Evolutionary conservation across 148 eudicot genomes (phyloP).

Genomic region (Tetragonia tetragonoides): DNA sequence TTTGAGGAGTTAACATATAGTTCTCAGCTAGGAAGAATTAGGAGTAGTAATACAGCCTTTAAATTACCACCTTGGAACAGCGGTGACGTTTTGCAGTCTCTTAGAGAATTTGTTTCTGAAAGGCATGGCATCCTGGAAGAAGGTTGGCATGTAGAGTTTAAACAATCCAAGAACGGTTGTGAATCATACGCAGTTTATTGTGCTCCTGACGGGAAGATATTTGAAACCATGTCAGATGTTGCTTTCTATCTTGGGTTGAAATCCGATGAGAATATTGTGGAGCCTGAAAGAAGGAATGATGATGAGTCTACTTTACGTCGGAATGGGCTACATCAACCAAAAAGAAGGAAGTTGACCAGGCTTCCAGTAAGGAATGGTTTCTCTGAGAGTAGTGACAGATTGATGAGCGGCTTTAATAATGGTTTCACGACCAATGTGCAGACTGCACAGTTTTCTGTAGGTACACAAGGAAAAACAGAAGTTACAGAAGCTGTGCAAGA

Average conservation of each 20-base stretch:
- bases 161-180: slow-evolving; percentile 31
- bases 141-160: slow-evolving; percentile 53
- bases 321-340: slow-evolving; percentile 32
- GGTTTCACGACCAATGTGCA: slow-evolving; percentile 19
- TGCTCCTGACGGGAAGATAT: slow-evolving; percentile 49
- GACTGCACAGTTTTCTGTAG: slow-evolving; percentile 14
- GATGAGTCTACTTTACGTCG: slow-evolving; percentile 31
- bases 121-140: slow-evolving; percentile 45
- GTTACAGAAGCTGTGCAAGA: slow-evolving; percentile 25
- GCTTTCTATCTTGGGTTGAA: slow-evolving; percentile 44
- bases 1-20: slow-evolving; percentile 34
- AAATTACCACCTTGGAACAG: slow-evolving; percentile 31
- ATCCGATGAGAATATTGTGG: slow-evolving; percentile 28
- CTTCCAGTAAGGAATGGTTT: slow-evolving; percentile 27
- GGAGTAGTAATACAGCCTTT: slow-evolving; percentile 37
- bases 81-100: slow-evolving; percentile 45
- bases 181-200: slow-evolving; percentile 45
- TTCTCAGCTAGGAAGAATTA: slow-evolving; percentile 36
- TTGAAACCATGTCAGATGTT: slow-evolving; percentile 50
- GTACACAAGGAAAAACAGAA: slow-evolving; percentile 24
- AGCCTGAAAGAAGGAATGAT: slow-evolving; percentile 32
- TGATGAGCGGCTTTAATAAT: slow-evolving; percentile 19
- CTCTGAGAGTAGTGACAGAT: slow-evolving; percentile 22
- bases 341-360: slow-evolving; percentile 31
- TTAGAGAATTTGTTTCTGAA: slow-evolving; percentile 43